These are phyloP conservation scores for Neurospora discreta DNA, from an alignment of 495 filamentous ascomycete genomes.

Conservation along the genomic window DNA sequence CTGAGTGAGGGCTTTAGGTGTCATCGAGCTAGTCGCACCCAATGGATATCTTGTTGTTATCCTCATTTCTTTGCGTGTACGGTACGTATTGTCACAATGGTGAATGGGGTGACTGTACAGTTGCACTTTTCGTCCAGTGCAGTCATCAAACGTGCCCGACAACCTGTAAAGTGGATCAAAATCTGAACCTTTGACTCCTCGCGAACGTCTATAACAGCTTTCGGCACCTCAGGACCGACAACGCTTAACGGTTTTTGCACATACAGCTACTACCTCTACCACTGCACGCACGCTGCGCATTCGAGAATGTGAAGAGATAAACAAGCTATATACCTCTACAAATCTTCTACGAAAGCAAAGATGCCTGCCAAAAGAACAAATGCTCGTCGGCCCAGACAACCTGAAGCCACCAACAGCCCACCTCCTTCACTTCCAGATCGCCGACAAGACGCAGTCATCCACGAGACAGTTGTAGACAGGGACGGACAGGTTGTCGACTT, in stretches of 20 bases:
- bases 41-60: not conserved
- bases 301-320: not conserved
- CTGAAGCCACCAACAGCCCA: not conserved
- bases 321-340: not conserved
- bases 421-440: not conserved
- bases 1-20: no score
- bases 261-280: not conserved
- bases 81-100: not conserved
- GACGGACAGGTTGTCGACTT: not conserved
- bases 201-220: not conserved
- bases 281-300: not conserved
- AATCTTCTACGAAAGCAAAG: not conserved
- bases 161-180: not conserved
- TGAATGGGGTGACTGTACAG: not conserved
- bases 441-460: not conserved
- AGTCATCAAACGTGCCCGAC: not conserved
- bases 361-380: not conserved
- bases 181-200: not conserved
- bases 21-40: not conserved
- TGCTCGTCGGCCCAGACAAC: not conserved
- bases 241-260: not conserved
- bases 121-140: not conserved
- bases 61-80: no score
- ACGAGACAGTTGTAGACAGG: not conserved
- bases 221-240: not conserved